Base-by-base conservation (phyloP, 2,329 filamentous ascomycete species). In the Monilinia aucupariae region DNA sequence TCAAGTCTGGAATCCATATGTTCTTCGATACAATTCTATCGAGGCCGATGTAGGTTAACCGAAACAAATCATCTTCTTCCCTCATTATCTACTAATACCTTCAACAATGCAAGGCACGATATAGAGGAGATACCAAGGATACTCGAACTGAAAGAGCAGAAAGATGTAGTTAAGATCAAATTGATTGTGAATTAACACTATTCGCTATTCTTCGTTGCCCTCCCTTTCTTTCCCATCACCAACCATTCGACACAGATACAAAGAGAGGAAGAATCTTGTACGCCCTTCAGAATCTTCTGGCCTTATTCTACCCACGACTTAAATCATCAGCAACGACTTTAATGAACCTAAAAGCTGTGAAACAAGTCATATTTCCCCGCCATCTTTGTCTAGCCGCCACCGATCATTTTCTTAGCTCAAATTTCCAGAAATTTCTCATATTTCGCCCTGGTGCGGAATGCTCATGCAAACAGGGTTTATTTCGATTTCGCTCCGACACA, bases 401-500 rank as follows among this genome's bases (percentile, higher is more conserved):
- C 10, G 7, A 15, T 13, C 17, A 32, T 55, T n/a, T 30, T 4
- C 25, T 17, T 25, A 7, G 1, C 32, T 9, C 12, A 10, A 56
- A 6, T 6, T 6, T 1, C 8, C 20, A 2, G 30, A 1, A n/a
- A 8, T 13, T 10, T n/a, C 3, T 9, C 13, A 20, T 1, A 12
- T 6, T 10, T 8, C 27, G 1, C 20, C 37, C 25, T 3, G 7
- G 1, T 13, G n/a, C 12, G 3, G 5, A 6, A 8, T 3, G 0
- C n/a, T 47, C 13, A 12, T 15, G 12, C 1, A 25, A 45, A 7
- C 15, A 3, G 2, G 3, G 7, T 20, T 20, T 6, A 22, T 56
- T 20, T 45, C 7, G 9, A 22, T 20, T 34, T n/a, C 0, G 3
- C 22, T 55, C 27, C 39, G 15, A 3, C 20, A 47, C 12, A 34